Base-by-base conservation (phyloP, 345 rosid genomes). In the Citrus maxima region DNA sequence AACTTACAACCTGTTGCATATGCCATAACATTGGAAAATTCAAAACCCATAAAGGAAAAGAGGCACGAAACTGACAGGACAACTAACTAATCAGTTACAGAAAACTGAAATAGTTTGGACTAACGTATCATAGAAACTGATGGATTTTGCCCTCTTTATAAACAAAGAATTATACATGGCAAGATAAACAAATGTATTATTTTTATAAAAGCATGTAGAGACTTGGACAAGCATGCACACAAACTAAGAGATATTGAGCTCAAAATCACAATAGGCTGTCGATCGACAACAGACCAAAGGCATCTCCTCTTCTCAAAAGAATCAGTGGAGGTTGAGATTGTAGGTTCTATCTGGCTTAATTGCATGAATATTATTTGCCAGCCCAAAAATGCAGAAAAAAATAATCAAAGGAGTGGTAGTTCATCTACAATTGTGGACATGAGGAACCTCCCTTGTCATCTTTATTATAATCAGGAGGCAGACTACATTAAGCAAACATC, bases 1-100 rank as follows among this genome's bases (percentile, higher is more conserved):
- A 95, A 73, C 99, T 95, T 66, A 95, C 97, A 78, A 95, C 97
- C 99, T 93, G 82, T 65, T 28, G 60, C 71, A 59, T 77, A 46
- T 6, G 56, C 19, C 63, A 60, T 54, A 78, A 40, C 51, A 61
- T 34, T 14, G 34, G n/a, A 64, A 38, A 25, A 55, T 62, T 78
- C 46, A 64, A 24, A 9, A 32, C 24, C 59, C 9, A 64, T 19
- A 55, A 67, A 40, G 38, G 63, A 34, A 59, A n/a, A 34, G 22
- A 35, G 34, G 30, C 42, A 16, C 58, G 3, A 14, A 81, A 5
- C 56, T 67, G 12, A 64, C n/a, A 22, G 2, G 28, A 69, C 18
- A 35, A 67, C 10, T 6, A 75, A 42, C 51, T 34, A 64, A 32
- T 37, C 2, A 75, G 37, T 22, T 21, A 28, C 25, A 55, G 21